A percentile compares a stretch with the other conserved stretches of the same genome.
Evolutionary conservation across 1,284 basidiomycete genomes (phyloP).

Genomic region (Ceratobasidium sp.): DNA sequence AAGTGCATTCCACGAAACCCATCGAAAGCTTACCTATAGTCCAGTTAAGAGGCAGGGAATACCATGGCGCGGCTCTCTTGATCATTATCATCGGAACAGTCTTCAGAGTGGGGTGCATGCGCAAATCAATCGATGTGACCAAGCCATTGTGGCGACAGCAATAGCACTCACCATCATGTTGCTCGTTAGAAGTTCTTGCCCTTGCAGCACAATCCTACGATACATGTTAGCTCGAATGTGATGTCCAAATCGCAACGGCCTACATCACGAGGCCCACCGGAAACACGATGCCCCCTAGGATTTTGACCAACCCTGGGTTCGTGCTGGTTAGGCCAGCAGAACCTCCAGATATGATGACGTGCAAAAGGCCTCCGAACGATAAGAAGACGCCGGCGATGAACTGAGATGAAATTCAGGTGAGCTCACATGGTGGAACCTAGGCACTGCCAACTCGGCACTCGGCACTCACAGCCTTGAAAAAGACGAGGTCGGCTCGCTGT

Average conservation of each 20-base stretch:
- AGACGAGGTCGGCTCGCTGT: conserved; percentile 64
- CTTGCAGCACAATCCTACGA: conserved; percentile 71
- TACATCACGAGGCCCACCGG: conserved; percentile 78
- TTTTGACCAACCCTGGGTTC: conserved; percentile 71
- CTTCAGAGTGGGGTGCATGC: conserved; percentile 51
- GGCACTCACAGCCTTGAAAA: conserved; percentile 68
- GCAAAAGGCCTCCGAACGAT: conserved; percentile 72
- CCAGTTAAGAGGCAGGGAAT: conserved; percentile 71
- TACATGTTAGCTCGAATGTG: not conserved
- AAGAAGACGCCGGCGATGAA: conserved; percentile 71
- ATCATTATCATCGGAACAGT: conserved; percentile 70
- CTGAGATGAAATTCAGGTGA: conserved; percentile 51
- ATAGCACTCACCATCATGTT: conserved; percentile 68
- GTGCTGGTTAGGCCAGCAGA: conserved; percentile 58
- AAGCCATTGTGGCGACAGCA: not conserved
- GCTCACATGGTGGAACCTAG: not conserved
- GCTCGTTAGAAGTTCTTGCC: conserved; percentile 72
- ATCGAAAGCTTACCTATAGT: conserved; percentile 59
- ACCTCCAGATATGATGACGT: conserved; percentile 66
- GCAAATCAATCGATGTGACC: not conserved
- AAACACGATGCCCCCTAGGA: conserved; percentile 70
- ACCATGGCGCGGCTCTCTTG: conserved; percentile 69
- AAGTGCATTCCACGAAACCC: not conserved
- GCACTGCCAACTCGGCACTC: not conserved
- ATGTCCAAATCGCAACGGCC: conserved; percentile 46